Percentiles rank a stretch among this genome's conserved stretches.
These are phyloP conservation scores for Hymenoscyphus scutula DNA, from an alignment of 2,329 filamentous ascomycete species.

Conservation along the genomic window DNA sequence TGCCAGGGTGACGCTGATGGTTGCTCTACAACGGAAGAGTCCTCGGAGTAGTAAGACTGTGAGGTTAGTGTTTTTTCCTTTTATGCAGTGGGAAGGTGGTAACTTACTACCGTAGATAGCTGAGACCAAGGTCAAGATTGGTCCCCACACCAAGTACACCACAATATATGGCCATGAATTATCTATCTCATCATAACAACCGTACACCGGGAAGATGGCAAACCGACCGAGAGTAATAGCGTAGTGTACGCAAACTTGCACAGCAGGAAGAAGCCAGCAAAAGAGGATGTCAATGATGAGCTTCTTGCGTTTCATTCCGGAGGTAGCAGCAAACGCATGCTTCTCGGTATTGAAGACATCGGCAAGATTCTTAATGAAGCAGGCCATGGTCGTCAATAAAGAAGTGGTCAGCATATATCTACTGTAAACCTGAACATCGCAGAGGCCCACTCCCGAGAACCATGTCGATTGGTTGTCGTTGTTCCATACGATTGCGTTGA, in stretches of 20 bases:
- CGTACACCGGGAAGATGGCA: conserved; percentile 54
- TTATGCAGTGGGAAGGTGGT: background rate
- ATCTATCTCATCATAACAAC: conserved; percentile 54
- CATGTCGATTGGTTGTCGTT: conserved; percentile 53
- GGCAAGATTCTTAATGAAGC: conserved; percentile 60
- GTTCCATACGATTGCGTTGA: conserved; percentile 65
- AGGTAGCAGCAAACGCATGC: conserved; percentile 49
- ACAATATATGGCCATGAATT: conserved; percentile 56
- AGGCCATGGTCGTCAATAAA: conserved; percentile 50
- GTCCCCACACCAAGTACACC: conserved; percentile 54
- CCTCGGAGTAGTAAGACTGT: conserved; percentile 58
- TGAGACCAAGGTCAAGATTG: conserved; percentile 51
- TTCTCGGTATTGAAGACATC: conserved; percentile 58
- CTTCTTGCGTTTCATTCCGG: conserved; percentile 45
- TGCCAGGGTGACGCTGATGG: conserved; percentile 55
- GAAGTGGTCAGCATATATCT: conserved; percentile 52
- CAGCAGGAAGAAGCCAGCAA: conserved; percentile 53
- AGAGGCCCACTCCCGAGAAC: conserved; percentile 58
- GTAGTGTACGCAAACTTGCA: conserved; percentile 57
- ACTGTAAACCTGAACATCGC: conserved; percentile 63
- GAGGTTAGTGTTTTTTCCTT: conserved; percentile 15
- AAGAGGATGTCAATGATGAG: conserved; percentile 51
- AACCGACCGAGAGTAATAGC: conserved; percentile 59
- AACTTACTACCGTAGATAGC: conserved; percentile 57
- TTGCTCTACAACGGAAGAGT: conserved; percentile 57